Base-by-base conservation (phyloP, 2,329 filamentous ascomycete genomes). In the Colletotrichum trifolii region DNA sequence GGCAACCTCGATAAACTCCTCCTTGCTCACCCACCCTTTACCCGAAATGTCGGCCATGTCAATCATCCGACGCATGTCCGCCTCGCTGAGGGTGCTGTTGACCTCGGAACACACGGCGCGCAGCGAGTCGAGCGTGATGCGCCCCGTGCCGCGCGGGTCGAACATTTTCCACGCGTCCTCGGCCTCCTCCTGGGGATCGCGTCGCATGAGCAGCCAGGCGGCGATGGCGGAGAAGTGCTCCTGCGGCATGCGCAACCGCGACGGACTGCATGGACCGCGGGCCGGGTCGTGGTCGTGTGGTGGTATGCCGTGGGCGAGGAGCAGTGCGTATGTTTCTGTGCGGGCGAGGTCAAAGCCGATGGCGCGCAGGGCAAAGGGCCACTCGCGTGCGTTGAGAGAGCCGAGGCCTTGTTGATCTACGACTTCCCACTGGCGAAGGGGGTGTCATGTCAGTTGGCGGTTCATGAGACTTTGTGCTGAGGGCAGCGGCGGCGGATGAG, bases 371-470 rank as follows among this genome's bases (percentile, higher is more conserved):
- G 95, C 94, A 80, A 98, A 96, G 79, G 96, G 95, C 76, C 98
- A 92, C 81, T 99, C 96, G 81, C 98, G 96, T 83, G 97, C 98
- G 82, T 98, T 95, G 75, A 99, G 93, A 78, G 92, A 89, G 50
- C 90, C 87, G 81, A 98, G 94, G 77, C 96, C 95, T 84, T 98
- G 95, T 74, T 97, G 91, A 77, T 98, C 96, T 84, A 99, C 98
- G 69, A 98, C 89, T 67, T 90, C 90, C 79, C 98, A 98, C 91
- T 97, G 69, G 46, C 55, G 39, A 50, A 25, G 25, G 25, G 25
- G 25, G 25, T 25, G 25, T 25, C 25, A 25, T 25, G 25, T 25
- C 25, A 25, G 25, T 5, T 5, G 25, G 25, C 4, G 25, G 25
- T 25, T 25, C 25, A 5, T 25, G 25, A 5, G 25, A 25, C 4